phyloP scores from a whole-genome alignment of 352 stramenopile genomes.

The Globisporangium orthogonon region DNA sequence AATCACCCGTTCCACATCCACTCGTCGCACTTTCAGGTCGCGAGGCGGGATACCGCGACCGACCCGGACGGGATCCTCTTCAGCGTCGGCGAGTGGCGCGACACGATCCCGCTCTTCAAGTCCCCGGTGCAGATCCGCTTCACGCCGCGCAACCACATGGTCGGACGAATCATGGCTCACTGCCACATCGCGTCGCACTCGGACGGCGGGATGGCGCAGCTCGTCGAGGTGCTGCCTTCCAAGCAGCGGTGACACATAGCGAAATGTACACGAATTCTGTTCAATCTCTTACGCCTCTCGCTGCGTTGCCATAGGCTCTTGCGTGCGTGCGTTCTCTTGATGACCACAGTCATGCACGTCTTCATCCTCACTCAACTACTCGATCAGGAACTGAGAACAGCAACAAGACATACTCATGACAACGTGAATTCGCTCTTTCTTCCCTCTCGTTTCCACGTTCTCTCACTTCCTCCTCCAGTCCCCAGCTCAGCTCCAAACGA shows the following conservation, averaged over 20 bases:
- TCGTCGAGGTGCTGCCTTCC: slow-evolving; percentile 36
- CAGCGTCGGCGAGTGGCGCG: slow-evolving; percentile 59
- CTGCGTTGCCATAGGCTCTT: too few species aligned
- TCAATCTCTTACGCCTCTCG: too few species aligned
- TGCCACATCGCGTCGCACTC: slow-evolving; percentile 72
- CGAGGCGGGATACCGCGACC: slow-evolving; percentile 26
- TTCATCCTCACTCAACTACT: too few species aligned
- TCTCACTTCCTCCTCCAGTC: neutral
- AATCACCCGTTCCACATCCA: slow-evolving; percentile 81
- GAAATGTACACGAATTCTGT: too few species aligned
- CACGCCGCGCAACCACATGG: slow-evolving; percentile 53
- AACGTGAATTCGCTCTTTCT: neutral
- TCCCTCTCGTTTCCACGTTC: neutral
- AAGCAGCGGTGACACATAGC: neutral
- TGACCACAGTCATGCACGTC: too few species aligned
- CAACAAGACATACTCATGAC: too few species aligned
- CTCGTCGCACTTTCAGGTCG: slow-evolving; percentile 67
- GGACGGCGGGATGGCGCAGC: slow-evolving; percentile 69
- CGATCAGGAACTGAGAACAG: too few species aligned
- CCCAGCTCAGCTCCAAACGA: neutral
- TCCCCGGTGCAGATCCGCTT: slow-evolving; percentile 61
- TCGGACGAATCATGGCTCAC: slow-evolving; percentile 58
- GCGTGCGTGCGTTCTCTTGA: too few species aligned
- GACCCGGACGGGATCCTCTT: slow-evolving; percentile 58
- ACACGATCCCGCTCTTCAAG: slow-evolving; percentile 71